These are phyloP conservation scores for Fusarium concolor DNA, from an alignment of 2,329 filamentous ascomycete species.

Conservation along the genomic window DNA sequence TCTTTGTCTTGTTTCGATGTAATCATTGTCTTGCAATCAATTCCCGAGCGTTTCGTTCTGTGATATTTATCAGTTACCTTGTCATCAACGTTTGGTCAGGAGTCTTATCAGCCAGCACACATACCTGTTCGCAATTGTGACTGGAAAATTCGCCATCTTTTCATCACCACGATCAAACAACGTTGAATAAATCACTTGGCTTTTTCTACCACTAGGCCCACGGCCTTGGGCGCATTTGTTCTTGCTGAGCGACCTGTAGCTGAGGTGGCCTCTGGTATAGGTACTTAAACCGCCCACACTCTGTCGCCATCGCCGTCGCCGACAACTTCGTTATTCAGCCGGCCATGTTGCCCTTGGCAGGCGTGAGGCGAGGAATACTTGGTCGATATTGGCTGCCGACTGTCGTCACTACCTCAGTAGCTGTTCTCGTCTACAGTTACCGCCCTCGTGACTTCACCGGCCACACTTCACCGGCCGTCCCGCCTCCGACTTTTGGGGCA, in stretches of 20 bases:
- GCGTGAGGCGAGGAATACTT: conserved; percentile 44
- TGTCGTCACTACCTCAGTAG: conserved; percentile 57
- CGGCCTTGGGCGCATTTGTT: background rate
- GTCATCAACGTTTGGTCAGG: background rate
- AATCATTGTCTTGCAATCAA: no score
- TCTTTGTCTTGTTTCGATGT: no score
- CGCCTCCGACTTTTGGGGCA: conserved; percentile 75
- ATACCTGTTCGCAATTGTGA: background rate
- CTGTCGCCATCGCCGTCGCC: no score
- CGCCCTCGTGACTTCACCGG: conserved; percentile 79
- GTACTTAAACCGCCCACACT: background rate
- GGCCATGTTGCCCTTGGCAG: conserved; percentile 35
- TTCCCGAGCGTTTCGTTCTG: background rate
- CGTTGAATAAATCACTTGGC: background rate
- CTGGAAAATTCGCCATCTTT: background rate
- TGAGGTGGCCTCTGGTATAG: background rate
- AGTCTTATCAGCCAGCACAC: background rate
- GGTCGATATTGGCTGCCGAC: conserved; percentile 59
- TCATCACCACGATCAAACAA: background rate
- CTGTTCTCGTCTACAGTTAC: conserved; percentile 65
- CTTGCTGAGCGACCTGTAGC: background rate
- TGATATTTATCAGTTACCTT: background rate
- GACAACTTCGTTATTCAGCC: background rate
- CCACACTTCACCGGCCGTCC: conserved; percentile 73
- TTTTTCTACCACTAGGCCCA: background rate